These are phyloP conservation scores for Chlorella vulgaris DNA, from an alignment of 139 green algal genomes.

Conservation along the genomic window DNA sequence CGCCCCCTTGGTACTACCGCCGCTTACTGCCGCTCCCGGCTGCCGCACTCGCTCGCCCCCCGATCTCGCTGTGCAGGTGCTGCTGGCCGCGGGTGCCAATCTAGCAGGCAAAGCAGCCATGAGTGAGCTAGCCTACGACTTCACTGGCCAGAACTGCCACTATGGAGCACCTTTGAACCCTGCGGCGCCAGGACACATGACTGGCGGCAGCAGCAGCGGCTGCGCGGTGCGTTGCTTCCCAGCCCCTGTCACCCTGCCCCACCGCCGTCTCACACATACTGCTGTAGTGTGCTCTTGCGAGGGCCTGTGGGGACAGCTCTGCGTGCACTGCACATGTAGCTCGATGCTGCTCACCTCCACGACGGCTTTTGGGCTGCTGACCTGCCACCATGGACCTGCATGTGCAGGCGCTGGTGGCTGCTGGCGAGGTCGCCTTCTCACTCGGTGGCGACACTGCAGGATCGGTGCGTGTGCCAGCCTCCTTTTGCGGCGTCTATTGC, in stretches of 20 bases:
- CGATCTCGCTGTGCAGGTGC: constrained; percentile 66
- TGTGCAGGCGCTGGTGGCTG: constrained; percentile 75
- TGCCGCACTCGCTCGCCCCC: no score
- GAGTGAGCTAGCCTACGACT: constrained; percentile 84
- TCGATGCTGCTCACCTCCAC: no score
- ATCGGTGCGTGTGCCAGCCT: constrained; percentile 86
- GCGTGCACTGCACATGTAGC: no score
- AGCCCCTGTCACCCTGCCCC: no score
- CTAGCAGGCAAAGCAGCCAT: constrained; percentile 82
- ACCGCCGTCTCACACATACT: no score
- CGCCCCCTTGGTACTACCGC: no score
- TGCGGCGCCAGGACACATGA: constrained; percentile 63
- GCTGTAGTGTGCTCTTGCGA: no score
- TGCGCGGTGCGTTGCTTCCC: not conserved
- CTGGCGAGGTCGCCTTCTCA: constrained; percentile 67
- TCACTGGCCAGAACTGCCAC: constrained; percentile 84
- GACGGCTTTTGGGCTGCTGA: no score
- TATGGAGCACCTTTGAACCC: constrained; percentile 90
- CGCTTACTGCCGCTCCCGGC: no score
- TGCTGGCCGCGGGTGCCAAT: constrained; percentile 76
- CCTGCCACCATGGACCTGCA: not conserved
- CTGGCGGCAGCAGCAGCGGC: constrained; percentile 29
- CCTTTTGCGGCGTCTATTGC: constrained; percentile 84
- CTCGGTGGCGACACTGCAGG: constrained; percentile 92
- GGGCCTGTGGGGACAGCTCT: no score